phyloP scores from a whole-genome alignment of 108 stramenopile genomes.

The Nitzschia sp. region DNA sequence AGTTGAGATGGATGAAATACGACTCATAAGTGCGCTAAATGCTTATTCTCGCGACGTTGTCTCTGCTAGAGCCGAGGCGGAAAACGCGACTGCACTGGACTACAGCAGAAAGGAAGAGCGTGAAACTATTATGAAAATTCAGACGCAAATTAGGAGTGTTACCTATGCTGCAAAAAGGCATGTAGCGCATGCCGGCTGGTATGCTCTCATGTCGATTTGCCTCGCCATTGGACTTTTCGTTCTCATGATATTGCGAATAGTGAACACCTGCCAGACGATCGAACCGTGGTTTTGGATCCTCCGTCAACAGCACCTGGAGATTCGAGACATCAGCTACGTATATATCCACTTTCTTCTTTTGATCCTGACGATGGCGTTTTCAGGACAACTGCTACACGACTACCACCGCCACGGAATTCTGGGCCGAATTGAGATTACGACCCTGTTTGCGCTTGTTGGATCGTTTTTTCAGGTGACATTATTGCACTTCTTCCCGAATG shows the following conservation, averaged over 20 bases:
- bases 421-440: constrained; percentile 9
- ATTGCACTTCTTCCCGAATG: constrained; percentile 19
- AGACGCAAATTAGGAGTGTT: background rate
- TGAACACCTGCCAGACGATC: constrained; percentile 8
- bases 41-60: background rate
- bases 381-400: constrained; percentile 11
- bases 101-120: background rate
- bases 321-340: constrained; percentile 20
- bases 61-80: background rate
- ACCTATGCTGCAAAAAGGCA: constrained; percentile 20
- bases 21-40: background rate
- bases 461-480: constrained; percentile 17
- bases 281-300: constrained; percentile 26
- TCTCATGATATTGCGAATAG: background rate
- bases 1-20: background rate
- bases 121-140: background rate
- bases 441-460: constrained; percentile 14
- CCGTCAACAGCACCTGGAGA: background rate
- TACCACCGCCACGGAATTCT: constrained; percentile 1
- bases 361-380: constrained; percentile 20
- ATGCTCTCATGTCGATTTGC: constrained; percentile 7
- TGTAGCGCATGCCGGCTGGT: constrained; percentile 24
- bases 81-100: constrained; percentile 1
- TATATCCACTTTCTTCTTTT: constrained; percentile 13
- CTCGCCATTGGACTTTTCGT: constrained; percentile 10